Conservation (phyloP, 495 filamentous ascomycete species). For the Parachaetomium inaequale region DNA sequence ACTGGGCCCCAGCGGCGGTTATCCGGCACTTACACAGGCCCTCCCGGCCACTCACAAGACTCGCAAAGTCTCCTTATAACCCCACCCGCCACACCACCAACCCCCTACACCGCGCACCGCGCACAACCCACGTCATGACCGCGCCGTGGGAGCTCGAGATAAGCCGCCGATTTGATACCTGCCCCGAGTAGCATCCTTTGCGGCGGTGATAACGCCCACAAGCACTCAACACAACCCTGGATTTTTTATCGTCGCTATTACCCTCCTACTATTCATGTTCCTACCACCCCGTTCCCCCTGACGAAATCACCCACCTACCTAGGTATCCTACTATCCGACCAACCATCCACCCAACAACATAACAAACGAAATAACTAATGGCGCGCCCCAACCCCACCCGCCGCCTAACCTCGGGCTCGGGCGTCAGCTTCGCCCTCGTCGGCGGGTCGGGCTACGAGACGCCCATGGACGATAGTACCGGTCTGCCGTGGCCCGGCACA, state of each 20-base stretch:
- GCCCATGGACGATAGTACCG: background rate
- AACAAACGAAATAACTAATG: background rate
- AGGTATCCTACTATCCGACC: background rate
- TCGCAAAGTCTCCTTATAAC: background rate
- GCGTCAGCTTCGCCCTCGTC: background rate
- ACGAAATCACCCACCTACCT: background rate
- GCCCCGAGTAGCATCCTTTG: no score
- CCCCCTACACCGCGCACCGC: background rate
- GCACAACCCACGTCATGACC: background rate
- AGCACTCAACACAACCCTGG: no score
- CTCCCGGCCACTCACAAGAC: background rate
- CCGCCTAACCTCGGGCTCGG: background rate
- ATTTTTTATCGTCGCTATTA: no score
- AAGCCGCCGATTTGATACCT: no score
- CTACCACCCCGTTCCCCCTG: background rate
- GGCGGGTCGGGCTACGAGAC: background rate
- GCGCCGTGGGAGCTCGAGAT: background rate
- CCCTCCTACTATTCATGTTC: no score
- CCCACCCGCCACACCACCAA: background rate
- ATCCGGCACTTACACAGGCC: conserved; percentile 5
- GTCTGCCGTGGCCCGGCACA: background rate
- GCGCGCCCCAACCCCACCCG: background rate
- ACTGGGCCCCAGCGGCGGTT: background rate
- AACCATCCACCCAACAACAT: background rate
- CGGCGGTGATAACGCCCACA: background rate